phyloP scores from a whole-genome alignment of 352 stramenopile genomes.

The Phytopythium cucurbitacearum region DNA sequence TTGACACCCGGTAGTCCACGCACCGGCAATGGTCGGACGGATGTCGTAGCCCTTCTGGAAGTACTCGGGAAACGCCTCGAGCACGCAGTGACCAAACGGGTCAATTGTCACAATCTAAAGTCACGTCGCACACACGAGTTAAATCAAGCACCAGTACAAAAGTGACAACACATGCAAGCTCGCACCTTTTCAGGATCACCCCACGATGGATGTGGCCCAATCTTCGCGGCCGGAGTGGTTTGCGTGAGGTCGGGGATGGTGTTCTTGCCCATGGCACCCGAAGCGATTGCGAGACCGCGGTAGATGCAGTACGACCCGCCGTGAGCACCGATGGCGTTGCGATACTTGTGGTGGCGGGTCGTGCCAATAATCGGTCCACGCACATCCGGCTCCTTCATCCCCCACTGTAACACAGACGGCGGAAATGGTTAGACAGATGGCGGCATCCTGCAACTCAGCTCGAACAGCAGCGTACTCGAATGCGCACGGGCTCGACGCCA shows the following conservation, averaged over 20 bases:
- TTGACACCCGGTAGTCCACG: constrained; percentile 12
- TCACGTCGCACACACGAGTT: not conserved
- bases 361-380: constrained; percentile 94
- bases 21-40: constrained; percentile 94
- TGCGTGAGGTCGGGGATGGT: constrained; percentile 79
- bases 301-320: constrained; percentile 98
- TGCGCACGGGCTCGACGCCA: constrained; percentile 81
- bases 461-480: constrained; percentile 66
- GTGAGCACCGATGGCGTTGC: constrained; percentile 98
- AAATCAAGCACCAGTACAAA: not conserved
- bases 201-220: constrained; percentile 96
- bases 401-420: constrained; percentile 73
- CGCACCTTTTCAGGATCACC: constrained; percentile 91
- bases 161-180: not conserved
- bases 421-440: constrained; percentile 85
- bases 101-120: constrained; percentile 71
- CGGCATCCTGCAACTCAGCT: constrained; percentile 90
- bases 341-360: constrained; percentile 93
- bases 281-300: constrained; percentile 91
- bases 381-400: constrained; percentile 86
- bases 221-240: constrained; percentile 96
- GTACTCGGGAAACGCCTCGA: constrained; percentile 90
- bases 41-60: constrained; percentile 98
- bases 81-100: constrained; percentile 71
- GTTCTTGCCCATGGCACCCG: constrained; percentile 66